Evolutionary conservation across 192 early-diverging fungal species (phyloP), one percentile per base, ranked within the genome.

Genomic region (Backusella psychrophila): DNA sequence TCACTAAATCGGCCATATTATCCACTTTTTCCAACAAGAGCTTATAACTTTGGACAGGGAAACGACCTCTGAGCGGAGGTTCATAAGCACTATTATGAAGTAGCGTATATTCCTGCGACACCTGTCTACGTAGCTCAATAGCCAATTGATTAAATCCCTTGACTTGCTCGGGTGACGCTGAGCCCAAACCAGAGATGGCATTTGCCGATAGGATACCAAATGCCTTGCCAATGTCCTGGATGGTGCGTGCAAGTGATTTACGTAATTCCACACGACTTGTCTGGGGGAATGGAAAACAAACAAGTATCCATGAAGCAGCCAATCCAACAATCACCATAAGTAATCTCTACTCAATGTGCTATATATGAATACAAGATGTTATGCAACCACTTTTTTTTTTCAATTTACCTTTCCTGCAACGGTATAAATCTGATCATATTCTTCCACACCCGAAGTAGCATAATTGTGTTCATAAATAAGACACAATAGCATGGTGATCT

Each of bases 21-120:
- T 84, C 83, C 17, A 84, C 80, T 21, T 63, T 73, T 21, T 78
- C 71, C 21, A 84, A 21, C 17, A 84, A 63, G 0, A 17, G 15
- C 8, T 34, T 33, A 79, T 84, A 84, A 14, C 69, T 66, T 14
- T 81, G 63, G 5, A 52, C 39, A 17, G 83, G 83, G 38, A 76
- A 84, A 36, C 79, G 66, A 2, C 83, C 83, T 33, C 80, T 74
- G 35, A 84, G 66, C 14, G 83, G 83, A 19, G 83, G 83, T 71
- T 84, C 83, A 67, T 78, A 84, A 12, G 46, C 69, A 44, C 77
- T 68, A 66, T 78, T 71, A 21, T 74, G 69, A 12, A 84, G 52
- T 14, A 84, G 49, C 19, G 70, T 76, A 9, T 77, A 71, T 38
- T 81, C 83, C n/a, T 74, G 59, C 6, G 42, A 72, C 19, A 81